Evolutionary conservation across 768 basidiomycete species (phyloP), one percentile per base, ranked within the genome.

Genomic region (Tricholoma matsutake): DNA sequence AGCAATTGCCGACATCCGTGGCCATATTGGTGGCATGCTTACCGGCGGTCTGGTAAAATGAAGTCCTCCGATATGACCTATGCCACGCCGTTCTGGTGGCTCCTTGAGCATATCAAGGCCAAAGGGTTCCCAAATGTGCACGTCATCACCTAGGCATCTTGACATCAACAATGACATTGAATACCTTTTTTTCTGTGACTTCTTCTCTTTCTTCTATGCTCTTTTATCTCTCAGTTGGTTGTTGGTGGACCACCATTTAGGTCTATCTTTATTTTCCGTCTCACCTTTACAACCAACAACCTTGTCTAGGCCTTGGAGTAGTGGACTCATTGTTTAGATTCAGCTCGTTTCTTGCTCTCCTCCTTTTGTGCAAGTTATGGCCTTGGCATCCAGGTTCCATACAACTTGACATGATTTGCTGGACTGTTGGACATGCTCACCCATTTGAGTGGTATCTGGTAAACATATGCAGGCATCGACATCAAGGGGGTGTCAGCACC

Each of bases 1-100:
- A n/a, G n/a, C n/a, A n/a, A n/a, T n/a, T n/a, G n/a, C n/a, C n/a
- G n/a, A n/a, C n/a, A n/a, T n/a, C n/a, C n/a, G n/a, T n/a, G n/a
- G n/a, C n/a, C n/a, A n/a, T n/a, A n/a, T n/a, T n/a, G n/a, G n/a
- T n/a, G n/a, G n/a, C n/a, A n/a, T n/a, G n/a, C n/a, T n/a, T n/a
- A n/a, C n/a, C n/a, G n/a, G n/a, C n/a, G n/a, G n/a, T n/a, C n/a
- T n/a, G n/a, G n/a, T n/a, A n/a, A n/a, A n/a, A n/a, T n/a, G n/a
- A n/a, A n/a, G n/a, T n/a, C n/a, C n/a, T n/a, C n/a, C n/a, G n/a
- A n/a, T n/a, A n/a, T n/a, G n/a, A n/a, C n/a, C 63, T 78, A 78
- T 63, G 74, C 73, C 54, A 69, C 66, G 22, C 75, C 75, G 1
- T 70, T 72, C 69, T 67, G 56, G 53, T 73, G 65, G 68, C 69